These are phyloP conservation scores for Phtheirospermum japonicum DNA, from an alignment of 257 asterid genomes.

Conservation along the genomic window DNA sequence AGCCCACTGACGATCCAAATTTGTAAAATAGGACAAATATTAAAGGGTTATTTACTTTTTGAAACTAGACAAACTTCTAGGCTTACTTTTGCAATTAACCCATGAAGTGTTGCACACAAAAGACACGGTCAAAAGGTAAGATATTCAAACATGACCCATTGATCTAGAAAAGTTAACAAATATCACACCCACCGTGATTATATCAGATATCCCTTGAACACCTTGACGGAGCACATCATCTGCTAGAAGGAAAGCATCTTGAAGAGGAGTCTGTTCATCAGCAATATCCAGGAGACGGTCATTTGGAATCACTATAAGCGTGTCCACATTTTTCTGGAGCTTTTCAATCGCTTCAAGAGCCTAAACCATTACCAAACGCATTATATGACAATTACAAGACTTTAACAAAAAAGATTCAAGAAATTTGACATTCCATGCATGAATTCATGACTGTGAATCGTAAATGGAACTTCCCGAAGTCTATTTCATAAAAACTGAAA, in stretches of 20 bases:
- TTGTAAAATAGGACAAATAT: not conserved
- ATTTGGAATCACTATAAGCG: slow-evolving; percentile 94
- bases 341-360: slow-evolving; percentile 96
- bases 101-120: not conserved
- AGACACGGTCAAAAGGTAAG: too few species aligned
- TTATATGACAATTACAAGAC: slow-evolving; percentile 8
- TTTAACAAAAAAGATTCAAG: not conserved
- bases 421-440: slow-evolving; percentile 21
- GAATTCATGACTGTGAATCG: slow-evolving; percentile 4
- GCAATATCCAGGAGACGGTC: slow-evolving; percentile 94
- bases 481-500: not conserved
- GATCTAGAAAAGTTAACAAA: slow-evolving; percentile 8
- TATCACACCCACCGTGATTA: slow-evolving; percentile 59
- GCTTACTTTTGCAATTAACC: not conserved
- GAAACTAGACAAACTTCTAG: not conserved
- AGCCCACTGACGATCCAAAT: not conserved
- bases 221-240: slow-evolving; percentile 99
- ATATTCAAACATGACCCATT: not conserved
- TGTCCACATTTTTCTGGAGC: slow-evolving; percentile 94
- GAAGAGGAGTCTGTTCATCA: slow-evolving; percentile 89
- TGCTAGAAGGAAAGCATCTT: slow-evolving; percentile 97
- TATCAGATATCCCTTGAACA: slow-evolving; percentile 97
- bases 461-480: not conserved
- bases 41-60: not conserved
- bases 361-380: slow-evolving; percentile 40